Percentiles rank a stretch among this genome's conserved stretches.
phyloP scores from a whole-genome alignment of 495 filamentous ascomycete species.

The Xylaria intraflava region DNA sequence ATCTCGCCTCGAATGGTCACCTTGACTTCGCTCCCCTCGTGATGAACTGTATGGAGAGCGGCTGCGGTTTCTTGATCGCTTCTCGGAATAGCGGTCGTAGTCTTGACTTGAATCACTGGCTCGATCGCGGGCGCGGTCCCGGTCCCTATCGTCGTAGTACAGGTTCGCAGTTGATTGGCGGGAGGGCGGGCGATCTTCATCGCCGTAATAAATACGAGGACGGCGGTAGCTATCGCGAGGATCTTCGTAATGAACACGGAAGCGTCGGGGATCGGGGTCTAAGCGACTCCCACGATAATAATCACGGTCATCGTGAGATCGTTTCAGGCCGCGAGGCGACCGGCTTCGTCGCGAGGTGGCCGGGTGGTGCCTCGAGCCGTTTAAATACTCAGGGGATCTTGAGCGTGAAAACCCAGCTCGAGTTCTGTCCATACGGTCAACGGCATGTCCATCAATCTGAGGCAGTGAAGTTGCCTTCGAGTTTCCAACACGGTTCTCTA shows the following conservation, averaged over 20 bases:
- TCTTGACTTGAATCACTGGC: constrained; percentile 24
- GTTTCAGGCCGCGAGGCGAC: constrained; percentile 57
- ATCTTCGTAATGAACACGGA: constrained; percentile 57
- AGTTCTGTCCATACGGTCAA: constrained; percentile 64
- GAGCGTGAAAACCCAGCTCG: constrained; percentile 62
- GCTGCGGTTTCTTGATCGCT: constrained; percentile 61
- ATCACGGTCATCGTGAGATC: constrained; percentile 58
- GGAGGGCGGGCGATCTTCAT: constrained; percentile 56
- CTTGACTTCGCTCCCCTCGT: constrained; percentile 36
- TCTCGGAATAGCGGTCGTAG: constrained; percentile 43
- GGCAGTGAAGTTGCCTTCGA: constrained; percentile 52
- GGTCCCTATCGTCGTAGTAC: constrained; percentile 49
- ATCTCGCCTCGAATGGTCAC: constrained; percentile 25
- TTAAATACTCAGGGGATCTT: constrained; percentile 66
- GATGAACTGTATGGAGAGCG: constrained; percentile 50
- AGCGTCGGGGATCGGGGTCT: constrained; percentile 50
- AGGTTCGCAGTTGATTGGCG: constrained; percentile 39
- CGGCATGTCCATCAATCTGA: constrained; percentile 47
- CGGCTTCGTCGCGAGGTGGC: constrained; percentile 41
- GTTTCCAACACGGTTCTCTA: constrained; percentile 61
- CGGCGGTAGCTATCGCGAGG: constrained; percentile 39
- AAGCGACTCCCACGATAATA: constrained; percentile 42
- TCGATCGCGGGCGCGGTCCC: constrained; percentile 23
- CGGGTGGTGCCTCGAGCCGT: constrained; percentile 66
- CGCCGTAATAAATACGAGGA: constrained; percentile 50